Evolutionary conservation across 192 early-diverging fungal species (phyloP).

Genomic region (Coemansia sp.): DNA sequence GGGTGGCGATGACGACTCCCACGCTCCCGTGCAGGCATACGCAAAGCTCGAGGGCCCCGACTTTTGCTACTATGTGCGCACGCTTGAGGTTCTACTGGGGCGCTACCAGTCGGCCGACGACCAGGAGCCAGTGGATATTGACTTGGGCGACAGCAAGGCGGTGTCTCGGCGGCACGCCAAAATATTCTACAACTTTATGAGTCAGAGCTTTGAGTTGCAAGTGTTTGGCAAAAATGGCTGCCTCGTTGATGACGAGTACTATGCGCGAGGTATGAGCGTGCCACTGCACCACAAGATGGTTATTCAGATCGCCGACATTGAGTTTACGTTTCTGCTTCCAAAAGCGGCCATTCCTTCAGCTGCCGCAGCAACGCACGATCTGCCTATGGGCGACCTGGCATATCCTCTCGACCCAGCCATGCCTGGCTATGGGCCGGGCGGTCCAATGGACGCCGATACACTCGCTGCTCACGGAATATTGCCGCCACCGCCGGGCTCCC

Average conservation of each 20-base stretch:
- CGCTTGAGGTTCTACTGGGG: conserved; percentile 77
- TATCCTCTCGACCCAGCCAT: conserved; percentile 12
- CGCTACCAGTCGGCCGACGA: conserved; percentile 61
- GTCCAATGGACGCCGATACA: conserved; percentile 7
- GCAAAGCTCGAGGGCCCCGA: conserved; percentile 86
- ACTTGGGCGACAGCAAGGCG: conserved; percentile 80
- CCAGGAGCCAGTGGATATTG: conserved; percentile 77
- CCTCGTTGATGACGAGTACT: conserved; percentile 81
- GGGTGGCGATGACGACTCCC: conserved; percentile 19
- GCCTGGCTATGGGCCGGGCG: conserved; percentile 10
- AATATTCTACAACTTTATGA: conserved; percentile 83
- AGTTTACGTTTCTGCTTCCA: conserved; percentile 80
- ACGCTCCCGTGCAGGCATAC: conserved; percentile 78
- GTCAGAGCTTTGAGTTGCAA: conserved; percentile 80
- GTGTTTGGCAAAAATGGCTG: conserved; percentile 90
- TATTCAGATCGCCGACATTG: conserved; percentile 84
- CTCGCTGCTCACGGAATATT: neutral
- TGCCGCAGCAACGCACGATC: conserved; percentile 9
- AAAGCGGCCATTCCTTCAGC: conserved; percentile 36
- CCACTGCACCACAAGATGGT: conserved; percentile 61
- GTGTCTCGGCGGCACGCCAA: conserved; percentile 86
- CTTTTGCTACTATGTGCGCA: conserved; percentile 84
- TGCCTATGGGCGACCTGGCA: conserved; percentile 7
- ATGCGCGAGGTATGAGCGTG: conserved; percentile 66
- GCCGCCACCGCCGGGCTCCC: conserved; percentile 3